Evolutionary conservation across 805 yeast genomes (phyloP), one percentile per base, ranked within the genome.

Genomic region (Lipomyces anomalus): DNA sequence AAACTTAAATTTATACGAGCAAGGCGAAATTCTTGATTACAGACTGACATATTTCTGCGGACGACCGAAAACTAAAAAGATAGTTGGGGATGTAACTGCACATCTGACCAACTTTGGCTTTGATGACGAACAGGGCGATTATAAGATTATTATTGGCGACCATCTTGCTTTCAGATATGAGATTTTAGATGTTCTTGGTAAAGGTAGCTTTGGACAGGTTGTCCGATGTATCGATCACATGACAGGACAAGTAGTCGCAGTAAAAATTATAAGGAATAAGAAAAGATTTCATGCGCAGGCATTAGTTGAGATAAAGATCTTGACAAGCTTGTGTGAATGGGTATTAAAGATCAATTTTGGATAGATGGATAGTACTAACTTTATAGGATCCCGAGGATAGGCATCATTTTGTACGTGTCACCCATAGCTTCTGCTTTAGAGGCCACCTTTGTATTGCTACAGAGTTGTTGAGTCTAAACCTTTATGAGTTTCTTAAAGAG

Each of bases 121-220:
- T 61, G 94, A 84, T 59, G 92, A 85, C 58, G 61, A 62, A 7
- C 65, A 74, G 9, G 83, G 85, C 3, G 83, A 84, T 57, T 80
- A 83, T 57, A 66, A 67, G 4, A 68, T 76, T 1, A 57, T 68
- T 0, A 59, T 61, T 1, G 78, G 81, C 7, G 95, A 85, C 59
- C 95, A 86, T 53, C 74, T 86, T 35, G 81, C 81, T 43, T 86
- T 79, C 61, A 65, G 94, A 23, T 87, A 81, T 59, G 79, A 83
- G 53, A 77, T 85, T 3, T 42, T 75, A 18, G 62, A 69, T 1
- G 62, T 69, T 1, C 69, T 86, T 7, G 95, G 95, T 0, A 76
- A 74, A 40, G 95, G 95, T 5, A 79, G 89, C 35, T 86, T 86
- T 67, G 95, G 95, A 0, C 78, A 77, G 42, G 95, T 87, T 1